phyloP scores from a whole-genome alignment of 208 protist species.

The Trypanosoma platydactyli region DNA sequence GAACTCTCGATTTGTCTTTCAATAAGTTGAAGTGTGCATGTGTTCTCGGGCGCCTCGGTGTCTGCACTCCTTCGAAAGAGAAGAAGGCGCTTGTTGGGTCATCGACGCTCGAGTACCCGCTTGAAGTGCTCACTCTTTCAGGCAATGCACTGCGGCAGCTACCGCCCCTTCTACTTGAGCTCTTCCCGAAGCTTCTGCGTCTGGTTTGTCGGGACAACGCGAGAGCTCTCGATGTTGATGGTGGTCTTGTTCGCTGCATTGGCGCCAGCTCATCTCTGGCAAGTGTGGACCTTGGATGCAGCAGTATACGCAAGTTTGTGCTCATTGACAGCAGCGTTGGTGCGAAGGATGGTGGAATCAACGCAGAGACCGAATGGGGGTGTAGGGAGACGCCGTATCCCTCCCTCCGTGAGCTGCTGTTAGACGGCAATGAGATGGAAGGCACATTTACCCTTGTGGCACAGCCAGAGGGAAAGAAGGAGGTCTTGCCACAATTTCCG shows the following conservation, averaged over 20 bases:
- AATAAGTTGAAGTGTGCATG: slow-evolving; percentile 41
- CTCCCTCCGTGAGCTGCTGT: slow-evolving; percentile 37
- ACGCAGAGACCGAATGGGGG: no score
- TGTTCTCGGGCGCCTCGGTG: slow-evolving; percentile 27
- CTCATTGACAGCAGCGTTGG: slow-evolving; percentile 19
- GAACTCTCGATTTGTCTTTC: slow-evolving; percentile 36
- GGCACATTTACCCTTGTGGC: slow-evolving; percentile 31
- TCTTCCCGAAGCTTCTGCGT: slow-evolving; percentile 40
- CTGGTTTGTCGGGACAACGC: slow-evolving; percentile 38
- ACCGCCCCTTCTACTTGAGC: slow-evolving; percentile 21
- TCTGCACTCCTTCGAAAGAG: not conserved
- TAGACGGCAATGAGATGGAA: slow-evolving; percentile 36
- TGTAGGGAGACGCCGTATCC: slow-evolving; percentile 2
- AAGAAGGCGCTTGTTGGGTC: not conserved
- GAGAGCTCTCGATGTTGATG: slow-evolving; percentile 18
- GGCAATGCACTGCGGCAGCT: slow-evolving; percentile 34
- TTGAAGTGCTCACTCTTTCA: slow-evolving; percentile 44
- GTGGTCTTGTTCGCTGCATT: slow-evolving; percentile 26
- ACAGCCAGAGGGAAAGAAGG: not conserved
- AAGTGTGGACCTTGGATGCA: slow-evolving; percentile 21
- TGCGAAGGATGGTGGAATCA: not conserved
- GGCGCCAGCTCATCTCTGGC: slow-evolving; percentile 25
- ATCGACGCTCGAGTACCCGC: not conserved
- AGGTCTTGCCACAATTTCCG: slow-evolving; percentile 9
- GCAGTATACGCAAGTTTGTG: slow-evolving; percentile 23